Base-by-base conservation (phyloP, 441 rosid genomes). In the Adansonia rubrostipa region DNA sequence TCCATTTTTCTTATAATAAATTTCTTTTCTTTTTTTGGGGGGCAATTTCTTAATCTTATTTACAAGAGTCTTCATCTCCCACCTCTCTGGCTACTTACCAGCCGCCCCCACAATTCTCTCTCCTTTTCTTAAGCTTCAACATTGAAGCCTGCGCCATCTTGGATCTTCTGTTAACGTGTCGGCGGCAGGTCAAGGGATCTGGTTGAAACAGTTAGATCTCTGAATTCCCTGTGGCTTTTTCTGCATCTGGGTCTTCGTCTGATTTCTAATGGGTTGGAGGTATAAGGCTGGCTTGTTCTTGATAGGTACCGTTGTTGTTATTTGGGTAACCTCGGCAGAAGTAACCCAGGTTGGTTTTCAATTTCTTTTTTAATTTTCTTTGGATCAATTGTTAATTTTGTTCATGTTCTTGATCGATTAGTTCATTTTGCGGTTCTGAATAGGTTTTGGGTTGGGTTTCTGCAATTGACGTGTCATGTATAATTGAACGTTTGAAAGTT, bases 311-410 rank as follows among this genome's bases (percentile, higher is more conserved):
- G 98, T 94, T 78, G 99, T 96, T 76, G 76, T 96, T 79, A 96
- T 96, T 82, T 96, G 99, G 99, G 99, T 94, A 82, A 87, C 94
- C 82, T 96, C 99, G 58, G 99, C 99, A 19, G 99, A 96, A 91
- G 98, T 96, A 77, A 96, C 99, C 85, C 99, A 96, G 98, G 99
- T 94, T 20, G 17, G 79, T 79, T 73, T 56, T 51, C 33, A 1
- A 8, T 3, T 53, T 62, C n/a, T n/a, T 57, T 57, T 57, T 51
- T 50, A 15, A 1, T 54, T 22, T 50, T 71, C 7, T 53, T n/a
- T 47, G 64, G 47, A 76, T 45, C 45, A 62, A 72, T 76, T 77
- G 85, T 79, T 82, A 45, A 76, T 28, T 79, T 40, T 79, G 28
- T 28, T 54, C 22, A 6, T 22, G 6, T 63, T 45, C 58, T 56